Percentiles rank a stretch among this genome's conserved stretches.
Conservation (phyloP, 2,329 filamentous ascomycete genomes). For the Diaporthe caulivora region DNA sequence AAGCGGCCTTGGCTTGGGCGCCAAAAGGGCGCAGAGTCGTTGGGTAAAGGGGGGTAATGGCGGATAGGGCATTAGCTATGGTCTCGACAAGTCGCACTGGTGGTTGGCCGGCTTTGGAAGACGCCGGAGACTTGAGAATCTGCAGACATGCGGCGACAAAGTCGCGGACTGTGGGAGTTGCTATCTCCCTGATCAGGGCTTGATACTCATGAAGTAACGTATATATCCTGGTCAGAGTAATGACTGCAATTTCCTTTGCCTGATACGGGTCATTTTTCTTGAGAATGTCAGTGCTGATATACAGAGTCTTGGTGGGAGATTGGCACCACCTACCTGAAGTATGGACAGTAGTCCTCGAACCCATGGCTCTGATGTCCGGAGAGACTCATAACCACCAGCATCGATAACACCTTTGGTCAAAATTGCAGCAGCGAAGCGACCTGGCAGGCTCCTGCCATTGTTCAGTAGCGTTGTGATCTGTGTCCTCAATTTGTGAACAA, state of each 20-base stretch:
- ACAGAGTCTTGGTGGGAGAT: not conserved
- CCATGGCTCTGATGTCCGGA: constrained; percentile 81
- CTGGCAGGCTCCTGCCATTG: constrained; percentile 77
- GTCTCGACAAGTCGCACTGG: constrained; percentile 70
- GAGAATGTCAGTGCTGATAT: constrained; percentile 40
- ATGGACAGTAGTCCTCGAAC: constrained; percentile 81
- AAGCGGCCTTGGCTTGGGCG: constrained; percentile 73
- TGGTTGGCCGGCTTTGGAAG: constrained; percentile 54
- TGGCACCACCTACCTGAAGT: constrained; percentile 68
- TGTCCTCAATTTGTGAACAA: constrained; percentile 85
- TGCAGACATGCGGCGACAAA: constrained; percentile 82
- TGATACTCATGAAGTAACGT: constrained; percentile 84
- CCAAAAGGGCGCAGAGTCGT: constrained; percentile 85
- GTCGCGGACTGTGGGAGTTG: constrained; percentile 81
- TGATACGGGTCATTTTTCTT: constrained; percentile 83
- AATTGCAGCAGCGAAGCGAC: constrained; percentile 81
- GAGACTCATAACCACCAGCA: constrained; percentile 84
- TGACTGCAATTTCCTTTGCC: constrained; percentile 81
- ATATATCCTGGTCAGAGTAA: constrained; percentile 87
- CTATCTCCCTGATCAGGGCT: constrained; percentile 87
- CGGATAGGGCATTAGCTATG: constrained; percentile 77
- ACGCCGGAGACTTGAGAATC: constrained; percentile 63
- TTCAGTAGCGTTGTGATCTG: constrained; percentile 82
- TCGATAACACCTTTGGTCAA: constrained; percentile 86
- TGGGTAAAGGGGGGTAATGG: constrained; percentile 83